Evolutionary conservation across 306 rosid species (phyloP).

Genomic region (Senna tora): DNA sequence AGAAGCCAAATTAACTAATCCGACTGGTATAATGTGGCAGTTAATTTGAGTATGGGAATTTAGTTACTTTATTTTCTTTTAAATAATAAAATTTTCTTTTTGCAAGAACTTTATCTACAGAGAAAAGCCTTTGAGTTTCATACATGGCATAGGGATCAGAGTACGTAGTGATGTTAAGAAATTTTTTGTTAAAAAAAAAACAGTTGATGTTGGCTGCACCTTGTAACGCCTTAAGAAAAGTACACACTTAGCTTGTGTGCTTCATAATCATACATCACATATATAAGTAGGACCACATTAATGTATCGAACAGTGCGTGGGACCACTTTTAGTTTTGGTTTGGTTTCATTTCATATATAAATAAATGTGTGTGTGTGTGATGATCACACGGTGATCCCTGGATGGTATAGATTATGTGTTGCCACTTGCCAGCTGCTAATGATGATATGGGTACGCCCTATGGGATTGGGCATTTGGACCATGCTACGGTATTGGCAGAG

Average conservation of each 20-base stretch:
- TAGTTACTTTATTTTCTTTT: no score
- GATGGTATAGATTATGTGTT: not conserved
- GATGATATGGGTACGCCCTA: conserved; percentile 14
- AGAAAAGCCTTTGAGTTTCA: conserved; percentile 1
- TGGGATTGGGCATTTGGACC: conserved; percentile 38
- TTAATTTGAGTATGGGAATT: no score
- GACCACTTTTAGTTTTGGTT: no score
- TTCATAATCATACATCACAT: not conserved
- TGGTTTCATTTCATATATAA: not conserved
- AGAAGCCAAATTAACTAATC: no score
- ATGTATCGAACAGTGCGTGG: not conserved
- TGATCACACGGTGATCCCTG: conserved; percentile 12
- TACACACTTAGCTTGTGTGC: conserved; percentile 33
- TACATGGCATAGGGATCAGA: conserved; percentile 20
- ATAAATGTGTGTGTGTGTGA: no score
- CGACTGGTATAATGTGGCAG: no score
- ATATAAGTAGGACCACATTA: conserved; percentile 45
- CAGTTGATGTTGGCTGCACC: conserved; percentile 35
- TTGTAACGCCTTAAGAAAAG: conserved; percentile 33
- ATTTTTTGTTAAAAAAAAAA: no score
- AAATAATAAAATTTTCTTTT: no score
- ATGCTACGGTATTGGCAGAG: conserved; percentile 28
- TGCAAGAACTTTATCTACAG: no score
- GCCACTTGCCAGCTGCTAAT: conserved; percentile 32
- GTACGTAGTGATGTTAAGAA: no score